Conservation (phyloP, 1,284 basidiomycete species). For the Coniferiporia sulphurascens region DNA sequence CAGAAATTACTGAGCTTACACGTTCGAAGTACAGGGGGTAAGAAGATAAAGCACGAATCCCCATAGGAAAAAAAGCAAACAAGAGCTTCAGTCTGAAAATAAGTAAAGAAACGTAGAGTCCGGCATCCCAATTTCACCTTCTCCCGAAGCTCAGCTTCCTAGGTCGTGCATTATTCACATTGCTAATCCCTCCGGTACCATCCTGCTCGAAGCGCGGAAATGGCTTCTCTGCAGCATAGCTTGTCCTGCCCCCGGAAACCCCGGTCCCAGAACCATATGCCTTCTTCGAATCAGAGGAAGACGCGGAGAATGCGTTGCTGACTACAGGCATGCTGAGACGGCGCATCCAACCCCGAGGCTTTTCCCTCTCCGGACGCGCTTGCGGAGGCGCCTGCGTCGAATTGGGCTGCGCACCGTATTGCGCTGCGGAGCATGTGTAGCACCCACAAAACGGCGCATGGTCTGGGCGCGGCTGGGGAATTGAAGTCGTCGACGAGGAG, state of each 20-base stretch:
- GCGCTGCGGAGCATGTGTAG: constrained; percentile 21
- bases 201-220: constrained; percentile 43
- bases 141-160: constrained; percentile 19
- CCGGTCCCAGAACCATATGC: constrained; percentile 4
- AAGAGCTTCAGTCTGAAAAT: background rate
- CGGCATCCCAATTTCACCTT: constrained; percentile 1
- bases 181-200: constrained; percentile 27
- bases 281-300: constrained; percentile 25
- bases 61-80: background rate
- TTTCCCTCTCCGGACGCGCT: constrained; percentile 31
- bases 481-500: constrained; percentile 15
- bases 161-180: constrained; percentile 20
- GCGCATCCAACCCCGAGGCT: constrained; percentile 68
- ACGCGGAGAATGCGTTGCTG: constrained; percentile 44
- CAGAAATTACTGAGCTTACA: background rate
- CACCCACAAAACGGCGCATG: constrained; percentile 24
- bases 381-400: constrained; percentile 27
- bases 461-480: constrained; percentile 13
- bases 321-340: constrained; percentile 71
- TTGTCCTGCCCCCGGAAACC: constrained; percentile 22
- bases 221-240: constrained; percentile 29
- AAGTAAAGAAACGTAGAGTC: background rate
- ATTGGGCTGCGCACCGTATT: constrained; percentile 15
- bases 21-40: no score
- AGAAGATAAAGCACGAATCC: no score